Evolutionary conservation across 1,284 basidiomycete genomes (phyloP), one percentile per base, ranked within the genome.

Genomic region (Abortiporus biennis): DNA sequence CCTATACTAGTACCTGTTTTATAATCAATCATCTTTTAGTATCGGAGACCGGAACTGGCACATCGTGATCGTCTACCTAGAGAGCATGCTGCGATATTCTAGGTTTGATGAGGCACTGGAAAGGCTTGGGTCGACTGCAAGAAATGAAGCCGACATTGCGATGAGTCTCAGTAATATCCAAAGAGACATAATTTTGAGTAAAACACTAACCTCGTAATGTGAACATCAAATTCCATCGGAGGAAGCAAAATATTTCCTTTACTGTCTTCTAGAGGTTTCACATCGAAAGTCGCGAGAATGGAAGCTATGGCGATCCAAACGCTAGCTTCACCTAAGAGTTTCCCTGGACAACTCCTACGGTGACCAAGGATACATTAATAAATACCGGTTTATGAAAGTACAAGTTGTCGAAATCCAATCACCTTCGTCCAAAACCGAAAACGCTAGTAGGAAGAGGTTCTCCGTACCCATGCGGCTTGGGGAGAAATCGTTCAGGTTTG

Each of bases 41-140:
- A n/a, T n/a, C n/a, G n/a, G n/a, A n/a, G n/a, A n/a, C n/a, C n/a
- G n/a, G n/a, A n/a, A n/a, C n/a, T n/a, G n/a, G n/a, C n/a, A n/a
- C n/a, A n/a, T n/a, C n/a, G n/a, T n/a, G n/a, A n/a, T n/a, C n/a
- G n/a, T n/a, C n/a, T n/a, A n/a, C n/a, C n/a, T n/a, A n/a, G n/a
- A n/a, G n/a, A n/a, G n/a, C n/a, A n/a, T n/a, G n/a, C n/a, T n/a
- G n/a, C 39, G 42, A 38, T 2, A 48, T 54, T 36, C 54, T 37
- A 1, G 54, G 52, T 6, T 33, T 21, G 2, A 56, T 48, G n/a
- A 45, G 23, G 32, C 57, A 57, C 25, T 45, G 31, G 45, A 59
- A 59, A 11, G 56, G 52, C 8, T 43, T 50, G 2, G 56, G 54
- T 24, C 54, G 53, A 19, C 55, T 58, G 29, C 1, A 38, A 8